Evolutionary conservation across 148 eudicot genomes (phyloP).

Genomic region (Amaranthus palmeri): DNA sequence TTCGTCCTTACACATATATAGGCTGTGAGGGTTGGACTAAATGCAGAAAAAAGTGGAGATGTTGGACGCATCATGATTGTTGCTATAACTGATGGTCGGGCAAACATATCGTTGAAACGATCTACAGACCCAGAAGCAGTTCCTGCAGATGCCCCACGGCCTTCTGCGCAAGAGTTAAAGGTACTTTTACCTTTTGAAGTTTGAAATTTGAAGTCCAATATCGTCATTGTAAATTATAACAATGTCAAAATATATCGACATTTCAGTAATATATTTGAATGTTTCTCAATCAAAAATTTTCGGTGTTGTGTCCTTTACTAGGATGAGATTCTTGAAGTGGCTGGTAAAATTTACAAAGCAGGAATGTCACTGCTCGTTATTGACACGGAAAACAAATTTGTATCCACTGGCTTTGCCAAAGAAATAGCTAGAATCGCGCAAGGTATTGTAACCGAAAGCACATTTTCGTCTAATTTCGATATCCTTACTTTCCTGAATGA

Average conservation of each 20-base stretch:
- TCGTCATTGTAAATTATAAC: not conserved
- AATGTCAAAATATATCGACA: not conserved
- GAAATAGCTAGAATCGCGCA: conserved; percentile 97
- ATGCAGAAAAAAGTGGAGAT: conserved; percentile 96
- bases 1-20: conserved; percentile 21
- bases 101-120: conserved; percentile 89
- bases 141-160: conserved; percentile 64
- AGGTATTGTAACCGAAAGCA: conserved; percentile 37
- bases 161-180: conserved; percentile 79
- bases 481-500: not conserved
- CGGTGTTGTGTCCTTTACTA: conserved; percentile 21
- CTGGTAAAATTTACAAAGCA: conserved; percentile 87
- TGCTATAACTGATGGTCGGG: conserved; percentile 94
- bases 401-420: conserved; percentile 96
- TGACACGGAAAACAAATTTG: conserved; percentile 96
- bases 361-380: conserved; percentile 98
- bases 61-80: conserved; percentile 96
- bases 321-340: conserved; percentile 99
- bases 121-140: conserved; percentile 80
- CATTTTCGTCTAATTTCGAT: not conserved
- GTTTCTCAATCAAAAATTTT: not conserved
- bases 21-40: conserved; percentile 96
- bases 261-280: not conserved
- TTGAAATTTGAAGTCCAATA: not conserved
- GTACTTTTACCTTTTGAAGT: conserved; percentile 25